Evolutionary conservation across 176 grass and related monocot genomes (phyloP).

Genomic region (Phyllostachys edulis): DNA sequence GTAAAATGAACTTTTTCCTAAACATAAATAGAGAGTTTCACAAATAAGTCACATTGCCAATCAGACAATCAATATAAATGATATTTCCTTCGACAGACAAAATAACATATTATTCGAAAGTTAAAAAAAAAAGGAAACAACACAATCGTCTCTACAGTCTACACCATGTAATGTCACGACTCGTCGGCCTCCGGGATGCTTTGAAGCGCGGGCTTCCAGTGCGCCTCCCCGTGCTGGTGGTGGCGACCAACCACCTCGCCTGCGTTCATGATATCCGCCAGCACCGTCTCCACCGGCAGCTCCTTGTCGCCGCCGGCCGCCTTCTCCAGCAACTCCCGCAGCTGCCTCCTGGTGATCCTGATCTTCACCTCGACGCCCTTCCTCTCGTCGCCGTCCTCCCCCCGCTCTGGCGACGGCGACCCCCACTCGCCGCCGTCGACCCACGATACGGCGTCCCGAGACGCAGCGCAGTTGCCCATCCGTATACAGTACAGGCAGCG

Average conservation of each 20-base stretch:
- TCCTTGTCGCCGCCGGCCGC: not conserved
- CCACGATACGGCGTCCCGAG: not conserved
- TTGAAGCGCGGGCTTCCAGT: slow-evolving; percentile 39
- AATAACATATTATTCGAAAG: too few species aligned
- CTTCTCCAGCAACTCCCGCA: slow-evolving; percentile 42
- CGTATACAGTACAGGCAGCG: not conserved
- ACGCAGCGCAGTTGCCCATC: slow-evolving; percentile 30
- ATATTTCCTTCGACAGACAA: too few species aligned
- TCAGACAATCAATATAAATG: too few species aligned
- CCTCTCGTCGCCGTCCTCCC: not conserved
- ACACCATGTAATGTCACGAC: not conserved
- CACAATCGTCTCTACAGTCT: too few species aligned
- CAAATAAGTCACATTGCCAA: too few species aligned
- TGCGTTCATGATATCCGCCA: slow-evolving; percentile 38
- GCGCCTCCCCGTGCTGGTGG: not conserved
- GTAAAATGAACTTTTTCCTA: too few species aligned
- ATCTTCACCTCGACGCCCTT: slow-evolving; percentile 39
- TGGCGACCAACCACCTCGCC: slow-evolving; percentile 20
- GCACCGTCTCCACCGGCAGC: slow-evolving; percentile 24
- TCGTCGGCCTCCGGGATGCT: slow-evolving; percentile 44
- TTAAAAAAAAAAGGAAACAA: too few species aligned
- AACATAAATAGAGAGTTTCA: too few species aligned
- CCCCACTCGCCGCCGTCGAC: not conserved
- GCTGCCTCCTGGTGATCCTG: slow-evolving; percentile 42
- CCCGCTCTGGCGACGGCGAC: not conserved